These are phyloP conservation scores for Usnea hakonensis DNA, from an alignment of 495 filamentous ascomycete species.

Conservation along the genomic window DNA sequence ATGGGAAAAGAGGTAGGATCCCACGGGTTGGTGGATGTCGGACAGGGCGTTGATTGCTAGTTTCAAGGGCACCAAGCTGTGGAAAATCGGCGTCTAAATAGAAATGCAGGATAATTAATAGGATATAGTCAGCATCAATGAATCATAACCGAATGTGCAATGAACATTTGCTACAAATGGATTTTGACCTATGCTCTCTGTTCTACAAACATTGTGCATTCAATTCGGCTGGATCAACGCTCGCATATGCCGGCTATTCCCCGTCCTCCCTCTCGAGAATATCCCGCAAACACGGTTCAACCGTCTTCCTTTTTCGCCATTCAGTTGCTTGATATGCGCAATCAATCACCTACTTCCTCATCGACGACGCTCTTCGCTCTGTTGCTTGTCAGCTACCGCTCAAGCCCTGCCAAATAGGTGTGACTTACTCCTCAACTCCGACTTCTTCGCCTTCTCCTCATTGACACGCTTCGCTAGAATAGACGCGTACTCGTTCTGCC, in stretches of 20 bases:
- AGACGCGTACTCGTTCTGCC: slow-evolving; percentile 82
- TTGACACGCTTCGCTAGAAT: slow-evolving; percentile 89
- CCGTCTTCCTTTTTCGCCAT: neutral
- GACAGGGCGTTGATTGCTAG: neutral
- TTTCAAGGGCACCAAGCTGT: neutral
- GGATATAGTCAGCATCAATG: neutral
- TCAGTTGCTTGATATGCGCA: neutral
- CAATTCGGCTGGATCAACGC: slow-evolving; percentile 1
- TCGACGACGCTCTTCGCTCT: slow-evolving; percentile 86
- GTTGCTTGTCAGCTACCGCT: slow-evolving; percentile 3
- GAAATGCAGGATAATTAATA: neutral
- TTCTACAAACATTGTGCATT: slow-evolving; percentile 17
- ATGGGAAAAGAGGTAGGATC: slow-evolving; percentile 10
- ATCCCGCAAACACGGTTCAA: neutral
- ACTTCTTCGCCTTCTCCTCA: slow-evolving; percentile 87
- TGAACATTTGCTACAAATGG: neutral
- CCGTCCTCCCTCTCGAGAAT: neutral
- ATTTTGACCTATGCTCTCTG: slow-evolving; percentile 15
- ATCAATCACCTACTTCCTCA: slow-evolving; percentile 66
- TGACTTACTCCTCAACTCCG: slow-evolving; percentile 63
- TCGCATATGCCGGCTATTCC: slow-evolving; percentile 10
- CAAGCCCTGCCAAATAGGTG: neutral
- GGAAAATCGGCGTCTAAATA: neutral
- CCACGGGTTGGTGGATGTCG: neutral
- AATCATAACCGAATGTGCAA: neutral